Base-by-base conservation (phyloP, 495 filamentous ascomycete species). In the Haplographium delicatum region DNA sequence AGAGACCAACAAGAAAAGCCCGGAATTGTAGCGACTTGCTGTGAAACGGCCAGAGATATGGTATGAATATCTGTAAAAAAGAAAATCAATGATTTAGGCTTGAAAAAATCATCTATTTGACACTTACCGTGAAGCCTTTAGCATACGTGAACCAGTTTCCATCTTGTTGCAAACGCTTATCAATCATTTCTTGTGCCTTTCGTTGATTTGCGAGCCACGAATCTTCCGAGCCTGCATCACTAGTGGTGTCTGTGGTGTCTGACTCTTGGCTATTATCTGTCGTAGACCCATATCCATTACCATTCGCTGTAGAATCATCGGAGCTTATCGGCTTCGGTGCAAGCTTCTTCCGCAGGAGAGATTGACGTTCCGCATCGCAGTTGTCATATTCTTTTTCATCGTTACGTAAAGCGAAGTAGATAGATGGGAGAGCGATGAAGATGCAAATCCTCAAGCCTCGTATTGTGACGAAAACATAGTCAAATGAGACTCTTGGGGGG, bases 71-170 rank as follows among this genome's bases (percentile, higher is more conserved):
- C 72, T 78, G 54, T n/a, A n/a, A n/a, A n/a, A n/a, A n/a, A n/a
- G n/a, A n/a, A n/a, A n/a, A n/a, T n/a, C n/a, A n/a, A n/a, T n/a
- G n/a, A n/a, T n/a, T n/a, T n/a, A n/a, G n/a, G n/a, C n/a, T n/a
- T n/a, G n/a, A n/a, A n/a, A n/a, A n/a, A n/a, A n/a, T n/a, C 15
- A 18, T 18, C 9, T 0, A 38, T 18, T 7, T 16, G 15, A 20
- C n/a, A 59, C 75, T 59, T 64, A 81, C 76, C 53, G 71, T 47
- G 59, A 81, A 84, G 44, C 78, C 76, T 56, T 80, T 83, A 20
- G 73, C 74, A 54, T 84, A 85, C 11, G 72, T 73, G 49, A 79
- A 72, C 80, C 81, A 85, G 53, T 76, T 84, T 1, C 81, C 82
- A 51, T 80, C 73, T 47, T 78, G 72, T 53, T 77, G 73, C 15